phyloP scores from a whole-genome alignment of 2,329 filamentous ascomycete genomes.

The Colletotrichum sp. region DNA sequence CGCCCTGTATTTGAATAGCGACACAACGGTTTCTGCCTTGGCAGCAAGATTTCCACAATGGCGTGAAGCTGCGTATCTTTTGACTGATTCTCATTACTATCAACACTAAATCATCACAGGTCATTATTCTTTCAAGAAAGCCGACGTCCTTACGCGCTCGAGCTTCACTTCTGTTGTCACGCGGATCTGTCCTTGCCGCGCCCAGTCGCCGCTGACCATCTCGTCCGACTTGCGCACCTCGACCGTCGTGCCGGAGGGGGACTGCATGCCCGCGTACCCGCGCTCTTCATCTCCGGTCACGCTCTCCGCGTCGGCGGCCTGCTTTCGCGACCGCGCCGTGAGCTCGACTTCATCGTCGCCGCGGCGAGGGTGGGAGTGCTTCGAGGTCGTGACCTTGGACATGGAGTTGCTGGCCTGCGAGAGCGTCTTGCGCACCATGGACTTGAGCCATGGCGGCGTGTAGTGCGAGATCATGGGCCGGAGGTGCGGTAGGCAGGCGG shows the following conservation, averaged over 20 bases:
- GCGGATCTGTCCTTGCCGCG: background rate
- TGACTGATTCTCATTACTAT: background rate
- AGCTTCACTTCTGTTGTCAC: conserved; percentile 14
- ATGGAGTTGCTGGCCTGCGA: conserved; percentile 9
- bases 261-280: background rate
- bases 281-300: conserved; percentile 3
- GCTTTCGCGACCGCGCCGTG: background rate
- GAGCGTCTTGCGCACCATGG: conserved; percentile 9
- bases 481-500: conserved; percentile 27
- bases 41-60: background rate
- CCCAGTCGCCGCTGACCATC: background rate
- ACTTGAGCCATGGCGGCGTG: conserved; percentile 18
- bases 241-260: conserved; percentile 1
- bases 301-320: background rate
- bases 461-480: conserved; percentile 23
- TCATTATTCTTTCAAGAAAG: background rate
- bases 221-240: conserved; percentile 14
- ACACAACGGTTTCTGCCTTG: background rate
- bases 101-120: background rate
- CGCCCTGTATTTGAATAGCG: background rate
- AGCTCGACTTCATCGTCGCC: conserved; percentile 13
- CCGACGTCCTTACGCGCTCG: conserved; percentile 1
- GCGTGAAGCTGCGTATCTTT: background rate
- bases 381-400: background rate
- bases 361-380: background rate